Evolutionary conservation across 1,284 basidiomycete genomes (phyloP).

Genomic region (Tremellales sp.): DNA sequence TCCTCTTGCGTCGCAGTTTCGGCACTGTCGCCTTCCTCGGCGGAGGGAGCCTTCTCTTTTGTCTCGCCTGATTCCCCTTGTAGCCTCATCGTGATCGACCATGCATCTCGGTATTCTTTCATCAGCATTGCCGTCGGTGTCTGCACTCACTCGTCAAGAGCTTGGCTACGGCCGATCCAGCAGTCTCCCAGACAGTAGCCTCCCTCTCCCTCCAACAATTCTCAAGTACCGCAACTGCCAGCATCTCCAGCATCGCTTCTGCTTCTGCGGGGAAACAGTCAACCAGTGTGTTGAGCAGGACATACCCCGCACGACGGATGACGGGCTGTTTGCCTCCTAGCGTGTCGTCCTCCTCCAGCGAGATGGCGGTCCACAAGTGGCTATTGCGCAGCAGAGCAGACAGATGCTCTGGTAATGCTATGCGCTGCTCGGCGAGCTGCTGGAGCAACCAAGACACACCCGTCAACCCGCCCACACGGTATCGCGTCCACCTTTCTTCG

Average conservation of each 20-base stretch:
- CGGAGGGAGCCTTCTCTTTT: slow-evolving; percentile 6
- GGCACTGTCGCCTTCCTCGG: slow-evolving; percentile 17
- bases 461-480: slow-evolving; percentile 68
- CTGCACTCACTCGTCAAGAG: slow-evolving; percentile 64
- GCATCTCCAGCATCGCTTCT: slow-evolving; percentile 37
- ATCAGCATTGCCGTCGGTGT: not conserved
- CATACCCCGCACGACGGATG: slow-evolving; percentile 40
- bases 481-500: slow-evolving; percentile 63
- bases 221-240: slow-evolving; percentile 62
- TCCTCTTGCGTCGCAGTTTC: slow-evolving; percentile 18
- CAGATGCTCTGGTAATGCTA: slow-evolving; percentile 25
- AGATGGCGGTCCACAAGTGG: slow-evolving; percentile 36
- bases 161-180: slow-evolving; percentile 66
- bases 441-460: slow-evolving; percentile 57
- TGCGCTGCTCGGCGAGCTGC: slow-evolving; percentile 19
- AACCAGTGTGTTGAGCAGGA: slow-evolving; percentile 27
- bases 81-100: too few species aligned
- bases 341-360: slow-evolving; percentile 5
- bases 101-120: slow-evolving; percentile 61
- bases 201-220: slow-evolving; percentile 76
- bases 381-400: slow-evolving; percentile 29
- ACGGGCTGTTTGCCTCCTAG: slow-evolving; percentile 31
- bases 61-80: too few species aligned
- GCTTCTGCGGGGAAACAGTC: slow-evolving; percentile 25
- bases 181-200: slow-evolving; percentile 58